Evolutionary conservation across 108 stramenopile species (phyloP), one percentile per base, ranked within the genome.

Genomic region (Licmophora abbreviata): DNA sequence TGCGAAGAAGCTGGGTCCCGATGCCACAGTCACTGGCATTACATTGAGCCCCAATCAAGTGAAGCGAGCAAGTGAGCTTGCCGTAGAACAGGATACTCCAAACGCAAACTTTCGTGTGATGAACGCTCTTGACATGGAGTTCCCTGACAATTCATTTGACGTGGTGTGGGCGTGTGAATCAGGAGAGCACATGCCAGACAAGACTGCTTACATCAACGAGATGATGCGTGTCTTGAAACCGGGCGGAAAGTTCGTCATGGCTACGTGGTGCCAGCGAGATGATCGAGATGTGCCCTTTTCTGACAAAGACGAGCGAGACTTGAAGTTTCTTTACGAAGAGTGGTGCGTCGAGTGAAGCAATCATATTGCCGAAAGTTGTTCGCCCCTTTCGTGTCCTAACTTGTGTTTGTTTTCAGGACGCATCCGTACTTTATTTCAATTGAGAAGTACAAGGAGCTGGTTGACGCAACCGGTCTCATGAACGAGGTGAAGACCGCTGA

Each of bases 101-200:
- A 94, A 94, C 66, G 81, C 85, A 10, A 77, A 92, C 44, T 97
- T 97, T 42, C 71, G 73, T 64, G 92, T 97, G 22, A 93, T 92
- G 79, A 85, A 97, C 72, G 96, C 96, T 18, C 64, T 97, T 11
- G 73, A 81, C 48, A 97, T 97, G 96, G 79, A 74, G 59, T 97
- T 93, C 61, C 82, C 86, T 8, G 88, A 94, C 68, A 81, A 95
- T 56, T 64, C 78, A 15, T 97, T 97, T 64, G 96, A 97, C 62
- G 85, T 95, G 31, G 96, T 97, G 29, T 97, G 96, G 96, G 96
- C 93, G 1, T 97, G 96, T 66, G 96, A 97, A 73, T 76, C 73
- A 53, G 96, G 96, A 24, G 96, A 97, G 69, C 96, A 97, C 80
- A 97, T 97, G 96, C 96, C 96, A 6, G 94, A 95, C 74, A 97